Evolutionary conservation across 2,329 filamentous ascomycete genomes (phyloP).

Genomic region (Colletotrichum coccodes): DNA sequence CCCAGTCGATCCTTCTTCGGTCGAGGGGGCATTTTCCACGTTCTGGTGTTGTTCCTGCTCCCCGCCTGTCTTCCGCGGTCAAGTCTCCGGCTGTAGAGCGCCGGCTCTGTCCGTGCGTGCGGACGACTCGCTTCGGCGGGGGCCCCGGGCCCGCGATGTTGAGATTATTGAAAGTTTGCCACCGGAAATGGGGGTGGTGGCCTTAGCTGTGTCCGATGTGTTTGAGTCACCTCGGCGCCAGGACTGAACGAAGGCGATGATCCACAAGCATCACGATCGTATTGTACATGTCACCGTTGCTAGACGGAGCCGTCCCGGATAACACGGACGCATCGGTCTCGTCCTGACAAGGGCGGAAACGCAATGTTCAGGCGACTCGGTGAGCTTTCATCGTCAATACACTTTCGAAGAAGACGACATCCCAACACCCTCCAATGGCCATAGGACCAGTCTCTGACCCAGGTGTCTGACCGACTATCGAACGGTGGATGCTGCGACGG

Average conservation of each 20-base stretch:
- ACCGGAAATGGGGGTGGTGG: not conserved
- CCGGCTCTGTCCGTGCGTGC: conserved; percentile 28
- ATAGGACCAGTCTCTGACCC: not conserved
- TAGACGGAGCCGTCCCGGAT: not conserved
- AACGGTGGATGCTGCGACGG: conserved; percentile 1
- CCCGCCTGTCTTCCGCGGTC: not conserved
- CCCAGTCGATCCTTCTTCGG: conserved; percentile 18
- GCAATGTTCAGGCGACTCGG: not conserved
- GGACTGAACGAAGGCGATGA: not conserved
- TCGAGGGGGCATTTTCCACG: not conserved
- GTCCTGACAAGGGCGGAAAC: no score
- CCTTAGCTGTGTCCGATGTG: not conserved
- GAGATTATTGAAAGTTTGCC: not conserved
- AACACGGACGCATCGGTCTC: not conserved
- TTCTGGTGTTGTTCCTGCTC: not conserved
- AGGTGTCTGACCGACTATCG: not conserved
- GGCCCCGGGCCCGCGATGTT: not conserved
- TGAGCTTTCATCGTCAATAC: no score
- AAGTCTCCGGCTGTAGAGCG: conserved; percentile 10
- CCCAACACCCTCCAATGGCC: not conserved
- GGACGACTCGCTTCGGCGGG: not conserved
- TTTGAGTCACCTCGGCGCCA: not conserved
- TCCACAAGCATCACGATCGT: not conserved
- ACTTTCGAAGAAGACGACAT: not conserved
- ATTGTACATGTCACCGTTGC: not conserved